These are phyloP conservation scores for Tulasnella sp. DNA, from an alignment of 768 basidiomycete genomes.

Conservation along the genomic window DNA sequence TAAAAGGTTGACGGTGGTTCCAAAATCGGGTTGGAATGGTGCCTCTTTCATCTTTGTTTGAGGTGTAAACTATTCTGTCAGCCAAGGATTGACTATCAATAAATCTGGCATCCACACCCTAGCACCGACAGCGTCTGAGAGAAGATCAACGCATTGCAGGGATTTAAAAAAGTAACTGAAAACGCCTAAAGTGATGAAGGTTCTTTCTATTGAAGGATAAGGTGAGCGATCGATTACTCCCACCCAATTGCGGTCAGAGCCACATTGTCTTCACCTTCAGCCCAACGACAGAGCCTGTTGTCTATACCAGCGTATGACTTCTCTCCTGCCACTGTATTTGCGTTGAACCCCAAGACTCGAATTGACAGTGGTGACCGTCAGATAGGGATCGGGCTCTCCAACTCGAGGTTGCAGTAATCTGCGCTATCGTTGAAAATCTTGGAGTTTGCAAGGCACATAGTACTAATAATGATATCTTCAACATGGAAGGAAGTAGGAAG, in stretches of 20 bases:
- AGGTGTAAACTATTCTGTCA: constrained; percentile 50
- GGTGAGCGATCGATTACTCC: too few species aligned
- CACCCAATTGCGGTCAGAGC: neutral
- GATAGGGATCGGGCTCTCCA: neutral
- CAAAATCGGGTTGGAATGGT: constrained; percentile 56
- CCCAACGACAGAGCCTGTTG: constrained; percentile 39
- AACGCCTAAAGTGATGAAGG: constrained; percentile 59
- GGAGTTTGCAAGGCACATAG: neutral
- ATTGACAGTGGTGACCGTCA: neutral
- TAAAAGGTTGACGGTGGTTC: constrained; percentile 46
- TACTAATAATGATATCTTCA: neutral
- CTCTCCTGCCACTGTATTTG: constrained; percentile 51
- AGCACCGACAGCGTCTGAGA: constrained; percentile 49
- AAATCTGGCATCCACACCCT: constrained; percentile 66
- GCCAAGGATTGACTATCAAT: constrained; percentile 52
- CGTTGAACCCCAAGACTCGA: constrained; percentile 50
- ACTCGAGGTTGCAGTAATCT: neutral
- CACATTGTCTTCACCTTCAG: constrained; percentile 42
- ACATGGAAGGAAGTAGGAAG: neutral
- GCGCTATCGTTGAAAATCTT: neutral
- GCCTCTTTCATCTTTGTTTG: constrained; percentile 50
- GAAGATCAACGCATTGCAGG: constrained; percentile 62
- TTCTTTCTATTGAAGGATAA: constrained; percentile 34
- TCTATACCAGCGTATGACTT: constrained; percentile 46
- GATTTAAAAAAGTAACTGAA: constrained; percentile 66